Percentiles rank a stretch among this genome's conserved stretches.
phyloP scores from a whole-genome alignment of 768 basidiomycete genomes.

The Coprinopsis cinerea region DNA sequence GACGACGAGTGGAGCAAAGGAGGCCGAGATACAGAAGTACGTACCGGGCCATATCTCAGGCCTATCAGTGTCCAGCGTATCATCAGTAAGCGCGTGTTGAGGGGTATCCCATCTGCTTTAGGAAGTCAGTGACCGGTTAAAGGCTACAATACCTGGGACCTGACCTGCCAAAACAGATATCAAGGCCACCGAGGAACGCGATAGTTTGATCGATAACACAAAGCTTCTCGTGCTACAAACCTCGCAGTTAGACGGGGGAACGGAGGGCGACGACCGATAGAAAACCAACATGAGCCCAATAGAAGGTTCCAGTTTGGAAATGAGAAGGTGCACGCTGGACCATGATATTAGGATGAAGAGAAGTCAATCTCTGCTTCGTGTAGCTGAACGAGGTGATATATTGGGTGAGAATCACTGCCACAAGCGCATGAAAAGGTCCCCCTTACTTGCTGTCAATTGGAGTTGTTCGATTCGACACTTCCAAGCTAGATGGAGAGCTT shows the following conservation, averaged over 20 bases:
- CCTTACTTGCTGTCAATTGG: constrained; percentile 88
- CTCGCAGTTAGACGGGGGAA: not conserved
- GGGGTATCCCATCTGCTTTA: constrained; percentile 97
- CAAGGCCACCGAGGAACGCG: constrained; percentile 96
- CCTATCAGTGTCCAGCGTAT: constrained; percentile 57
- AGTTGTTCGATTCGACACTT: constrained; percentile 93
- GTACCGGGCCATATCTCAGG: constrained; percentile 85
- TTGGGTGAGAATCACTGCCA: constrained; percentile 3
- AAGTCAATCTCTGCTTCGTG: constrained; percentile 74
- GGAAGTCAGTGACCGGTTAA: not conserved
- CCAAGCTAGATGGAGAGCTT: constrained; percentile 50
- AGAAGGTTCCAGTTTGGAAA: constrained; percentile 94
- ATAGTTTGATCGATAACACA: constrained; percentile 97
- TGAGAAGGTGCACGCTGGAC: constrained; percentile 97
- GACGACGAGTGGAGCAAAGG: not conserved
- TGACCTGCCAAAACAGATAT: constrained; percentile 86
- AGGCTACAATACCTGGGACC: not conserved
- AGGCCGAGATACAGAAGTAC: constrained; percentile 6
- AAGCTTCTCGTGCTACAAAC: constrained; percentile 84
- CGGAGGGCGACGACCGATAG: not conserved
- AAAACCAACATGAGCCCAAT: constrained; percentile 90
- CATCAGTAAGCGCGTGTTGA: constrained; percentile 87
- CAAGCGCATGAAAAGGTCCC: not conserved
- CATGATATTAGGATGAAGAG: constrained; percentile 88
- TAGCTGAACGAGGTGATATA: constrained; percentile 44